Evolutionary conservation across 2,329 filamentous ascomycete genomes (phyloP).

Genomic region (Botrytis fragariae): DNA sequence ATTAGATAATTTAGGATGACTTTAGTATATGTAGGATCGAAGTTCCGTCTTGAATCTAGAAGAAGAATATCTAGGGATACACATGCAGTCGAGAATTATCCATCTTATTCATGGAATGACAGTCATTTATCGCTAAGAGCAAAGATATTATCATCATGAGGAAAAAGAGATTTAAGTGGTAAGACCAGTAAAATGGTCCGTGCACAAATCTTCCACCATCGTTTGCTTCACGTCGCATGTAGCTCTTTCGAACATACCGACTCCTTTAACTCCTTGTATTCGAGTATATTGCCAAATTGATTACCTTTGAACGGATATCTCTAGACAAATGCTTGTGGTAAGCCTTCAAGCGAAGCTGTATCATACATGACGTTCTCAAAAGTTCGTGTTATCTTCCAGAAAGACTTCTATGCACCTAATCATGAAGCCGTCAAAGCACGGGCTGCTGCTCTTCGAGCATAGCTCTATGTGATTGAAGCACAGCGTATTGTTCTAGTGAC

Average conservation of each 20-base stretch:
- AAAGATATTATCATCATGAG: neutral
- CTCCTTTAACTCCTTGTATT: neutral
- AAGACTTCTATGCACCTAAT: neutral
- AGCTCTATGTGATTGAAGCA: neutral
- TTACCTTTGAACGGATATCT: fast-evolving
- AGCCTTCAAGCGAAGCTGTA: neutral
- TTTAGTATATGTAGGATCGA: neutral
- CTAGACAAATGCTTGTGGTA: neutral
- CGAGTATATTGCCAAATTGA: neutral
- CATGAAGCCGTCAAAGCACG: neutral
- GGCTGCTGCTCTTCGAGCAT: neutral
- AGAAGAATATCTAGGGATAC: neutral
- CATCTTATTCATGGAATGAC: neutral
- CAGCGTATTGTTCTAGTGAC: neutral
- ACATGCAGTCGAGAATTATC: neutral
- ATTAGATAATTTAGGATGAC: no score
- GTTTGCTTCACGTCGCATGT: neutral
- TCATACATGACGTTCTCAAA: neutral
- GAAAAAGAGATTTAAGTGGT: neutral
- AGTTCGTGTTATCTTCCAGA: neutral
- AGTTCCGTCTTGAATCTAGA: neutral
- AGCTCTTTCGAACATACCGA: neutral
- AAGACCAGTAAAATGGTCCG: neutral
- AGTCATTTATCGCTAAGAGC: neutral
- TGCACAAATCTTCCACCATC: neutral